Evolutionary conservation across 768 basidiomycete genomes (phyloP).

Genomic region (Boletus subcaerulescens): DNA sequence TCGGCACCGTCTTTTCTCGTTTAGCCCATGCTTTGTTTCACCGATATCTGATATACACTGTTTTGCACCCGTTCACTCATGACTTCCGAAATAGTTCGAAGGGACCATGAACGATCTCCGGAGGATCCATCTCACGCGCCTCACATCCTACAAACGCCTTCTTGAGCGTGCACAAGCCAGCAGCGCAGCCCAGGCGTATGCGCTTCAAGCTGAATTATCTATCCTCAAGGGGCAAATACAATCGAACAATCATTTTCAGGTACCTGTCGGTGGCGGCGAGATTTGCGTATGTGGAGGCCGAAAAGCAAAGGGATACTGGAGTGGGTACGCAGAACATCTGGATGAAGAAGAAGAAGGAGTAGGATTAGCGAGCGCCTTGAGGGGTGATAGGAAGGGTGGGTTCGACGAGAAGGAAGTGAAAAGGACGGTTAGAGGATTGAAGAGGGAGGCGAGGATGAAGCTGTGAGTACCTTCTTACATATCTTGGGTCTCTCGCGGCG

Average conservation of each 20-base stretch:
- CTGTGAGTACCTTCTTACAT: constrained; percentile 47
- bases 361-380: constrained; percentile 48
- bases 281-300: constrained; percentile 58
- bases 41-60: background rate
- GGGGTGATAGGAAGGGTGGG: constrained; percentile 44
- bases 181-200: constrained; percentile 79
- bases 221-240: constrained; percentile 51
- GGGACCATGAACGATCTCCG: constrained; percentile 40
- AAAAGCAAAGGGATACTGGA: constrained; percentile 68
- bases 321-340: constrained; percentile 52
- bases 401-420: constrained; percentile 73
- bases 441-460: constrained; percentile 67
- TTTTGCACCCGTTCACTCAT: constrained; percentile 4
- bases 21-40: background rate
- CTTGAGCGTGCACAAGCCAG: constrained; percentile 79
- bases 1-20: background rate
- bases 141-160: constrained; percentile 73
- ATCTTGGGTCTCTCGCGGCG: background rate
- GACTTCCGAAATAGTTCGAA: constrained; percentile 38
- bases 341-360: constrained; percentile 44
- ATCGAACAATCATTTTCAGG: constrained; percentile 10
- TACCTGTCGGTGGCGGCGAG: constrained; percentile 23
- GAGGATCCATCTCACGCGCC: constrained; percentile 48
- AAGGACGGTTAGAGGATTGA: constrained; percentile 57
- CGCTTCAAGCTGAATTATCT: constrained; percentile 77